Base-by-base conservation (phyloP, 2,329 filamentous ascomycete genomes). In the Aureobasidium lini region DNA sequence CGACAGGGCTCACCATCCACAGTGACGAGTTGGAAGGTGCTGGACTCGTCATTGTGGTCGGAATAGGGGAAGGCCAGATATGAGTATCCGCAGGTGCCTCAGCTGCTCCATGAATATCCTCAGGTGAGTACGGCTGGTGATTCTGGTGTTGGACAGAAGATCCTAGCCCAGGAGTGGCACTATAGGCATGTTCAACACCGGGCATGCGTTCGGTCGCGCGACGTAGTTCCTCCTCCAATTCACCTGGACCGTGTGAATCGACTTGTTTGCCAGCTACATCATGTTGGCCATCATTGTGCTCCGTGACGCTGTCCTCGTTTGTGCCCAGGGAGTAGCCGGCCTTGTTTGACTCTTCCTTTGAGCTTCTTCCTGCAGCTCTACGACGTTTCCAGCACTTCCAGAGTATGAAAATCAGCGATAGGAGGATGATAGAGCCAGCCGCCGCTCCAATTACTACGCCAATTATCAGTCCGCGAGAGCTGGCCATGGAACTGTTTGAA, bases 11-110 rank as follows among this genome's bases (percentile, higher is more conserved):
- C 16, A 13, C n/a, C 56, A 50, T 50, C 44, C 44, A 59, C 36
- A 50, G 16, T 13, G 56, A 59, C 16, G 46, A 59, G 37, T 59
- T 59, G 23, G 56, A 59, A 8, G 43, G 44, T 9, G 56, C 29
- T 16, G 56, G 56, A 29, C 54, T 57, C 1, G 43, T 32, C 15
- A 57, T 57, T 18, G 32, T 23, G 23, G 13, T 32, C 6, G 48
- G 47, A 9, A 13, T 48, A 15, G 54, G 54, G 1, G 54, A 57
- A 6, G 31, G 11, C 40, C 40, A 46, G 13, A 31, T 1, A 29
- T 16, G 31, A 28, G 7, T 15, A 28, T 53, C 10, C 6, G 57
- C 10, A 1, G 57, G 57, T 7, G 48, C 57, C 32, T 59, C 57
- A 32, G 57, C 57, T n/a, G 23, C 37, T 48, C 57, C 57, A 9